Conservation (phyloP, 495 filamentous ascomycete species). For the Penicillium macrosclerotiorum region DNA sequence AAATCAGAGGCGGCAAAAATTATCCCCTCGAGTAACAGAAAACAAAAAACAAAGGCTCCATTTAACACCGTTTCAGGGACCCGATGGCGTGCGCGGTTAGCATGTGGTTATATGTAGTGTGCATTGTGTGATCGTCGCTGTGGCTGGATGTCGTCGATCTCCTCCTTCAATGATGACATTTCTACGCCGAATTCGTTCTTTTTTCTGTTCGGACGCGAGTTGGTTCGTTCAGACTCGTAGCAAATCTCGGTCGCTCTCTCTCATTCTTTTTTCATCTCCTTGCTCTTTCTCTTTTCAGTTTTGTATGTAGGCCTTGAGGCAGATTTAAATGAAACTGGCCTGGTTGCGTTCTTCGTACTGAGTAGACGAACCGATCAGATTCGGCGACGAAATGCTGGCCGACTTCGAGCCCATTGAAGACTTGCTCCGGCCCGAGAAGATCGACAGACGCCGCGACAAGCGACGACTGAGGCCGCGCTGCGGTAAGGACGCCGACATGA, state of each 20-base stretch:
- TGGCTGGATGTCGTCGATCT: constrained; percentile 4
- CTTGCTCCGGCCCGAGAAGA: constrained; percentile 25
- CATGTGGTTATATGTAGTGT: constrained; percentile 4
- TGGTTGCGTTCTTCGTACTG: constrained; percentile 20
- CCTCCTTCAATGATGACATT: background rate
- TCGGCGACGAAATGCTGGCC: constrained; percentile 38
- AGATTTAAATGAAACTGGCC: constrained; percentile 14
- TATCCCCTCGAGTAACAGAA: background rate
- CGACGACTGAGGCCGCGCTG: constrained; percentile 27
- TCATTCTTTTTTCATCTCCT: background rate
- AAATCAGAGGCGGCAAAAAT: background rate
- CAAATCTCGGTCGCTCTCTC: too few relatives aligned
- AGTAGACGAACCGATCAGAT: constrained; percentile 39
- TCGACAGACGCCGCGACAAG: constrained; percentile 24
- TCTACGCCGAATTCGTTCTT: background rate
- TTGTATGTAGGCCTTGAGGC: too few relatives aligned
- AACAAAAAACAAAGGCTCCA: constrained; percentile 1
- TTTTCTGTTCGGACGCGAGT: background rate
- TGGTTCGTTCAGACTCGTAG: background rate
- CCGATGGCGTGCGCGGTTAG: background rate
- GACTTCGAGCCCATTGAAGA: constrained; percentile 5
- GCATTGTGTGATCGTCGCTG: constrained; percentile 5
- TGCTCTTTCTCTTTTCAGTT: background rate
- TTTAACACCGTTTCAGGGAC: constrained; percentile 3
- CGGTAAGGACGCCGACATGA: constrained; percentile 23